Evolutionary conservation across 106 monocot species (phyloP), one percentile per base, ranked within the genome.

Genomic region (Dendrobium officinale): DNA sequence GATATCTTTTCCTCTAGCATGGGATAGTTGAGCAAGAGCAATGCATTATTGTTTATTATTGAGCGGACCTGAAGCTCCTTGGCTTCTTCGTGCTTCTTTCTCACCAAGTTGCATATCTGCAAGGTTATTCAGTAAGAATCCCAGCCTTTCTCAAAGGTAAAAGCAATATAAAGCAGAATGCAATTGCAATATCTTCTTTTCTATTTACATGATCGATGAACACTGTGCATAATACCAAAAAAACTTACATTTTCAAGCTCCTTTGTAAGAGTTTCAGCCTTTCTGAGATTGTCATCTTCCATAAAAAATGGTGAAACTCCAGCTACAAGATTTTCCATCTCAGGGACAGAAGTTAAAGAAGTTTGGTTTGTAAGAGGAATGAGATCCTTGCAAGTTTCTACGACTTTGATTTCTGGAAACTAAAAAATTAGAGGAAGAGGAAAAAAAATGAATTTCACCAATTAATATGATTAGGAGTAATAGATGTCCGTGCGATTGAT

Each of bases 1-100:
- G 97, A 98, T 98, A 98, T 98, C 86, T 95, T 98, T 77, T 94
- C 94, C n/a, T 92, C 88, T 22, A 84, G 68, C 56, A 87, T 83
- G 44, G 92, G 91, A 87, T 91, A 85, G 78, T 95, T 91, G 33
- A 94, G 88, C 94, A 94, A 92, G 88, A 98, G 72, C 81, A 94
- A 81, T 4, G 74, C 29, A 49, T 92, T 95, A 79, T 92, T 91
- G 81, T 84, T 92, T 26, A 95, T 89, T 5, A 95, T 55, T 74
- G 89, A 91, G 75, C 92, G 92, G 37, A 95, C 91, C 66, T 91
- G 82, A 77, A 95, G 70, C 9, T 99, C 92, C 83, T 93, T 91
- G 43, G 98, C 95, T 81, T 99, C 95, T 64, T 92, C 95, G 26
- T 91, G 89, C 75, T 95, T 91, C 88, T 86, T 99, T 86, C 79